Evolutionary conservation across 495 filamentous ascomycete species (phyloP), one percentile per base, ranked within the genome.

Genomic region (Penicillium chermesinum): DNA sequence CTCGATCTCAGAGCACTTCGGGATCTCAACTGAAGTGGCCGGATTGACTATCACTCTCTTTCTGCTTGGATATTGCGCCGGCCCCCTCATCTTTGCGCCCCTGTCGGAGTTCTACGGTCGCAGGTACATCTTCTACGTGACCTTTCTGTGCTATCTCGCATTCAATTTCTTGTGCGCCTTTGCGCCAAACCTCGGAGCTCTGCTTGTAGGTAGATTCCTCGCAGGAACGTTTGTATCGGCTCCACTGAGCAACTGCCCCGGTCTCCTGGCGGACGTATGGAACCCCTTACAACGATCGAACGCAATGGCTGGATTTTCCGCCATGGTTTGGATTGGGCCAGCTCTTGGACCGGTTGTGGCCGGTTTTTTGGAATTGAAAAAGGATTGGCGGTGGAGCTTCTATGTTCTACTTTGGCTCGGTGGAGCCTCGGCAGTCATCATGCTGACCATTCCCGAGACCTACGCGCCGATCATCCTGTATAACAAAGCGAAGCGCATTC

Each of bases 151-250:
- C 12, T 80, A 75, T 48, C 57, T 75, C 20, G 55, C 62, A 13
- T 78, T 79, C 59, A 74, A 68, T 44, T 74, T 80, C 48, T 61
- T 73, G 2, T 78, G 75, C 53, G 76, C 78, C 33, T 71, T 79
- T 32, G 64, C 75, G 9, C 72, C 72, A 1, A 78, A 77, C 41
- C 62, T 81, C 12, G 75, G 52, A 1, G 65, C 61, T 14, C 55
- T 81, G 18, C 56, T 80, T 2, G 71, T 74, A 5, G 73, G 75
- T 21, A 59, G 77, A 9, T 79, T 80, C 48, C 46, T 80, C 13
- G 63, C 71, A 0, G 77, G 78, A 19, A 74, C 72, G 5, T 76
- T 76, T 38, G 76, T 73, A 8, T 69, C 65, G 25, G 75, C 76
- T 1, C 67, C 76, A 2, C 58, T 80, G 17, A 72, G 63, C 25